Evolutionary conservation across 108 stramenopile species (phyloP), one percentile per base, ranked within the genome.

Genomic region (Pseudonitzschia multiseries): DNA sequence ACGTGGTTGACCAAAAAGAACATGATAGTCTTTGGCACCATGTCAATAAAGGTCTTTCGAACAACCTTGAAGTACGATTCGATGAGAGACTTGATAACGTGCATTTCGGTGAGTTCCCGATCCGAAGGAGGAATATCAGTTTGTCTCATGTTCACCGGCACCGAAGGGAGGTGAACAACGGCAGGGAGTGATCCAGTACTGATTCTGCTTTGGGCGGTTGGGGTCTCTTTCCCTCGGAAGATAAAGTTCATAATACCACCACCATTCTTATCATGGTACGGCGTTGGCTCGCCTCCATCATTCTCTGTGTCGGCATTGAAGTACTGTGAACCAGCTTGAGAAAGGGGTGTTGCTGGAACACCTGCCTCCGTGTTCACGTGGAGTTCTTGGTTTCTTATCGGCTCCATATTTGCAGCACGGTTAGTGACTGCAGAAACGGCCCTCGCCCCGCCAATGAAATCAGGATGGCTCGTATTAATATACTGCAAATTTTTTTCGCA

Each of bases 1-100:
- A 93, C 93, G 54, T 98, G 93, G 72, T 98, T 97, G 31, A 99
- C 97, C 31, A 99, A 78, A 71, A 97, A 98, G 82, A 91, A 96
- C 99, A 99, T 99, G 84, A 99, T 94, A 6, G 97, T 98, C 81
- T 99, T 98, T 22, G 98, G 98, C 27, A 98, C 98, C 87, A 98
- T 81, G 68, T 98, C 97, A 80, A 95, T 91, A 74, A 96, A 97
- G 67, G 91, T 97, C 84, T 98, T 99, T 40, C 97, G 84, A 0
- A 97, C 97, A 51, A 99, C 95, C 71, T 82, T 86, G 72, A 99
- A 98, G 84, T 99, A 99, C 13, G 93, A 91, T 52, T 92, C 87
- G 61, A 98, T 94, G 43, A 99, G 74, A 27, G 90, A 89, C 81
- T 98, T 98, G 82, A 99, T 98, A 56, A 98, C 96, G 72, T 97